A percentile compares a stretch with the other conserved stretches of the same genome.
Evolutionary conservation across 192 early-diverging fungal genomes (phyloP).

Genomic region (Linnemannia schmuckeri): DNA sequence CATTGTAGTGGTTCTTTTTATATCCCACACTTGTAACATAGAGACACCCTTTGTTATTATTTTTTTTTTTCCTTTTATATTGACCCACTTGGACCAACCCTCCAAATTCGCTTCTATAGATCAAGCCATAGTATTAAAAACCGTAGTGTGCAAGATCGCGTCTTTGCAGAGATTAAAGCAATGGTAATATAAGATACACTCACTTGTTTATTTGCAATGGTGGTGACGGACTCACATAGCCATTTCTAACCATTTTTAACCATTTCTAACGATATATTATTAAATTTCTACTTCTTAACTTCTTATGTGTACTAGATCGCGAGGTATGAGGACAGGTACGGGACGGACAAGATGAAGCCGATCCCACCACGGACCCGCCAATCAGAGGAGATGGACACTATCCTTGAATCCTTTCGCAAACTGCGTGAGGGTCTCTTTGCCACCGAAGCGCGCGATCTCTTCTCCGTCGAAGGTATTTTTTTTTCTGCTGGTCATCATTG

Average conservation of each 20-base stretch:
- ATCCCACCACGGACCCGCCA: slow-evolving; percentile 30
- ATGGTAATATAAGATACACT: slow-evolving; percentile 28
- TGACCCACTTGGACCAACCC: background rate
- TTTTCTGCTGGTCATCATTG: background rate
- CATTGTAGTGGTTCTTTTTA: background rate
- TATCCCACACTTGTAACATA: background rate
- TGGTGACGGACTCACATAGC: background rate
- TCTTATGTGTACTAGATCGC: slow-evolving; percentile 12
- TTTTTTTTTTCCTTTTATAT: background rate
- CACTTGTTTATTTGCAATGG: background rate
- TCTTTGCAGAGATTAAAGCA: slow-evolving; percentile 52
- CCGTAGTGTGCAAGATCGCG: slow-evolving; percentile 44
- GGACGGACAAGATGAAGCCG: slow-evolving; percentile 23
- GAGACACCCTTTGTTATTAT: background rate
- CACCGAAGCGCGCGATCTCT: slow-evolving; percentile 27
- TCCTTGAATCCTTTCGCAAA: slow-evolving; percentile 46
- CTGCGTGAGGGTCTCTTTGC: slow-evolving; percentile 51
- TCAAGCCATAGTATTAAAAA: slow-evolving; percentile 50
- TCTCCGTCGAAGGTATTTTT: slow-evolving; percentile 34
- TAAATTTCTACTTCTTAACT: background rate
- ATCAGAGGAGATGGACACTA: slow-evolving; percentile 34
- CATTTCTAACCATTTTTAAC: background rate
- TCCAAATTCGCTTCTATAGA: slow-evolving; percentile 24
- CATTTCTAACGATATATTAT: background rate
- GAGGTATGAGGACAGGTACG: slow-evolving; percentile 31